phyloP scores from a whole-genome alignment of 164 flowering plant genomes.

The Platanus orientalis region DNA sequence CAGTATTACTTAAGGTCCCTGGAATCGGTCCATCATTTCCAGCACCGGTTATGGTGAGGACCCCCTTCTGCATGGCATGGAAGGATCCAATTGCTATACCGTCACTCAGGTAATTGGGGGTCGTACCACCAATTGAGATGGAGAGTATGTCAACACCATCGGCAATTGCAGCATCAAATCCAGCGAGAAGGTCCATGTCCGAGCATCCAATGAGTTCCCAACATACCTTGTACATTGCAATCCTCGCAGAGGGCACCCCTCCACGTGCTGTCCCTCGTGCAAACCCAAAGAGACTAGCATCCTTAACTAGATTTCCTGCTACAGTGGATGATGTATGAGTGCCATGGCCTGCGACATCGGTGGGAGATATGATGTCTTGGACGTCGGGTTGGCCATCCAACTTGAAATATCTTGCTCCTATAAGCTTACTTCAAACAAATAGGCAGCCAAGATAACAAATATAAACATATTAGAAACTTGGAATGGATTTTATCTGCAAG shows the following conservation, averaged over 20 bases:
- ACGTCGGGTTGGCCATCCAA: no score
- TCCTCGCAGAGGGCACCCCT: slow-evolving; percentile 64
- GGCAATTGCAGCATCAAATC: slow-evolving; percentile 67
- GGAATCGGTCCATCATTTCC: slow-evolving; percentile 65
- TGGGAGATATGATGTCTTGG: no score
- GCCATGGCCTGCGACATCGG: no score
- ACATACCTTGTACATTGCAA: slow-evolving; percentile 83
- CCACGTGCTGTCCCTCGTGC: slow-evolving; percentile 72
- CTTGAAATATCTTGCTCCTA: no score
- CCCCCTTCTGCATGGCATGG: slow-evolving; percentile 68
- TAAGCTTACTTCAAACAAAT: no score
- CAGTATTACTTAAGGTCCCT: slow-evolving; percentile 36
- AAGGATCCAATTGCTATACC: slow-evolving; percentile 60
- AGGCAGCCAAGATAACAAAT: no score
- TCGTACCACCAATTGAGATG: slow-evolving; percentile 50
- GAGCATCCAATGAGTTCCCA: slow-evolving; percentile 56
- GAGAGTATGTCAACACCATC: slow-evolving; percentile 87
- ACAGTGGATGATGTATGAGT: no score
- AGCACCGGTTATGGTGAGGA: slow-evolving; percentile 56
- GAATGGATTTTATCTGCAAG: no score
- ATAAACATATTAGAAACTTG: no score
- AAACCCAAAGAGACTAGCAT: slow-evolving; percentile 11
- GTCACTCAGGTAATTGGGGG: slow-evolving; percentile 27
- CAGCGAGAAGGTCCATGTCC: slow-evolving; percentile 67
- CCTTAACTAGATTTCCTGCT: not conserved